Conservation (phyloP, 2,329 filamentous ascomycete species). For the Tolypocladium endophyticum region DNA sequence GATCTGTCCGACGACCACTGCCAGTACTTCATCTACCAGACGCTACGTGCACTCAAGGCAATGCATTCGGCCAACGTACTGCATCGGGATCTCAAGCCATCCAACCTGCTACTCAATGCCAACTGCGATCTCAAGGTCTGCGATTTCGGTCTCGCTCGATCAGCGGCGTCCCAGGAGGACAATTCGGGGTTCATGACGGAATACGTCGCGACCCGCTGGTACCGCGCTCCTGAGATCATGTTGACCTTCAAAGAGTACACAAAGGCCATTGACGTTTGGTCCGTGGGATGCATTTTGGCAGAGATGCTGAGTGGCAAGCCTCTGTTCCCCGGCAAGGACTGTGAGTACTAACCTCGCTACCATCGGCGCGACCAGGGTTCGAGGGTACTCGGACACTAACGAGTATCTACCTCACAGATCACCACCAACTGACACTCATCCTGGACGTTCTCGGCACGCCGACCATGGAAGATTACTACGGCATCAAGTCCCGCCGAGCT, state of each 20-base stretch:
- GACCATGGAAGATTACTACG: slow-evolving; percentile 99
- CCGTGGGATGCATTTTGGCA: slow-evolving; percentile 92
- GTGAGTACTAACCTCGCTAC: slow-evolving; percentile 40
- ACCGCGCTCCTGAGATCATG: slow-evolving; percentile 98
- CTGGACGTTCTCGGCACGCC: slow-evolving; percentile 94
- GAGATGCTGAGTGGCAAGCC: slow-evolving; percentile 99
- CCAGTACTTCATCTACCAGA: slow-evolving; percentile 99
- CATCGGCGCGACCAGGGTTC: background rate
- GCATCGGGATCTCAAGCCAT: slow-evolving; percentile 94
- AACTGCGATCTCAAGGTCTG: slow-evolving; percentile 99
- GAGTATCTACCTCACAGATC: slow-evolving; percentile 46
- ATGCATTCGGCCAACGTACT: slow-evolving; percentile 99
- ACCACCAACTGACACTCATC: slow-evolving; percentile 95
- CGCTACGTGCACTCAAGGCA: slow-evolving; percentile 89
- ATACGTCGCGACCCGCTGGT: slow-evolving; percentile 99
- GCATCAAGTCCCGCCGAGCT: slow-evolving; percentile 95
- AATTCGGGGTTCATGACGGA: slow-evolving; percentile 99
- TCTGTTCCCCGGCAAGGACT: slow-evolving; percentile 96
- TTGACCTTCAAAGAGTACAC: slow-evolving; percentile 99
- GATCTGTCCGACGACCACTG: slow-evolving; percentile 98
- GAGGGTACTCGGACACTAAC: background rate
- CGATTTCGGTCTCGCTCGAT: slow-evolving; percentile 92
- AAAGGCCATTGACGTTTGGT: slow-evolving; percentile 99
- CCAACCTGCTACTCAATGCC: slow-evolving; percentile 91
- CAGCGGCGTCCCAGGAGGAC: slow-evolving; percentile 92